Conservation (phyloP, 2,329 filamentous ascomycete species). For the Apiospora rasikravindrae region DNA sequence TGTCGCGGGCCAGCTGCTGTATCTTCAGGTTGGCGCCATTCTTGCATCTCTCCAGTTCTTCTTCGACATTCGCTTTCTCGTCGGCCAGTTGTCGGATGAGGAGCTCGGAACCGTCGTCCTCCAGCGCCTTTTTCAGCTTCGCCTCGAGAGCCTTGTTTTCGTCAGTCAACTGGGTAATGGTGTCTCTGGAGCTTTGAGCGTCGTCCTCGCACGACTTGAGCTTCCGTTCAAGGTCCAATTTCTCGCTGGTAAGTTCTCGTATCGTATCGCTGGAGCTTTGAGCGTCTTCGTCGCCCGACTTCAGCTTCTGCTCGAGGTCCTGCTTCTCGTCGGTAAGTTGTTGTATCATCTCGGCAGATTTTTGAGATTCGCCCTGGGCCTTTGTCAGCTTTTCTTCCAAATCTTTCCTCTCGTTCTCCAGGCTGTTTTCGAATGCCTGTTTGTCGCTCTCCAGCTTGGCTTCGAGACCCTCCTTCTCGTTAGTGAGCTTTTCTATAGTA, state of each 20-base stretch:
- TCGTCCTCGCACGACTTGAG: background rate
- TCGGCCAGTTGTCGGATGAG: slow-evolving; percentile 12
- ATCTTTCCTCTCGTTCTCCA: background rate
- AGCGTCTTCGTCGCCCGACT: background rate
- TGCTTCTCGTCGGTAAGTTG: background rate
- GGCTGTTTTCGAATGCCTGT: background rate
- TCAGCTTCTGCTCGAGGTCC: slow-evolving; percentile 3
- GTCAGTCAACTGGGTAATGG: background rate
- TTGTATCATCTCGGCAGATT: background rate
- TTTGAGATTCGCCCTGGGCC: background rate
- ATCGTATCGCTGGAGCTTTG: background rate
- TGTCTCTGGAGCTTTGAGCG: background rate
- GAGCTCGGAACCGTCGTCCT: background rate
- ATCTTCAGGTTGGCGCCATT: background rate
- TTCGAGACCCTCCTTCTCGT: background rate
- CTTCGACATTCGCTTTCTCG: slow-evolving; percentile 5
- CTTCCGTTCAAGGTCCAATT: background rate
- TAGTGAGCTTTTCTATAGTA: background rate
- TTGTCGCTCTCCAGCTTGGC: slow-evolving; percentile 7
- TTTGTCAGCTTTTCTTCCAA: background rate
- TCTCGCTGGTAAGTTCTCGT: background rate
- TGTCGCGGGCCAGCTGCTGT: background rate
- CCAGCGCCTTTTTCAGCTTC: background rate
- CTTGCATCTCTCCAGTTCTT: background rate
- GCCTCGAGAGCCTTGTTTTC: background rate